A percentile compares a stretch with the other conserved stretches of the same genome.
These are phyloP conservation scores for Phytopythium kandeliae DNA, from an alignment of 352 stramenopile genomes.

Conservation along the genomic window DNA sequence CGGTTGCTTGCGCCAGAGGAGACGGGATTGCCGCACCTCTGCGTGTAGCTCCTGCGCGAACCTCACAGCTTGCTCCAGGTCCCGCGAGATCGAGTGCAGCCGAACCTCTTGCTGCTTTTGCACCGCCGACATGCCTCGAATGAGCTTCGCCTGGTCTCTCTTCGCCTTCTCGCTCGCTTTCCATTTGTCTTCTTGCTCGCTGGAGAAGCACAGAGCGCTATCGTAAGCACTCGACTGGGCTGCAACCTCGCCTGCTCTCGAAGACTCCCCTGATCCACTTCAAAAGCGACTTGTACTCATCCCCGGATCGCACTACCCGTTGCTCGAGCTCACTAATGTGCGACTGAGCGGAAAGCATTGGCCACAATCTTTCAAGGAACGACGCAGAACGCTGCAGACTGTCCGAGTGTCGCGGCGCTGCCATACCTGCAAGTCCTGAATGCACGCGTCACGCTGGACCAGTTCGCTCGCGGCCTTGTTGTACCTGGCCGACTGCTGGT, in stretches of 20 bases:
- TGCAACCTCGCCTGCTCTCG: too few relatives aligned
- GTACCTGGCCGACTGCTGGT: conserved; percentile 4
- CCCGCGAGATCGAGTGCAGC: conserved; percentile 8
- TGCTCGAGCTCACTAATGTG: background rate
- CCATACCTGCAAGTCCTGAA: background rate
- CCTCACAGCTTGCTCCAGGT: conserved; percentile 17
- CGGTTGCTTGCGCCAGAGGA: background rate
- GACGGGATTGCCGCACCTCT: conserved; percentile 12
- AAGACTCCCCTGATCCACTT: conserved; percentile 8
- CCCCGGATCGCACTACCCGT: background rate
- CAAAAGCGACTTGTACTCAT: conserved; percentile 1
- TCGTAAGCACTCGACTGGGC: conserved; percentile 8
- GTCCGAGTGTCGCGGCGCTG: too few relatives aligned
- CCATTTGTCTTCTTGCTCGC: conserved; percentile 39
- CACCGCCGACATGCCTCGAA: conserved; percentile 25
- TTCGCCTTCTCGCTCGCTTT: conserved; percentile 21
- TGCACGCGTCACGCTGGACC: background rate
- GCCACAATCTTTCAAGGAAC: background rate
- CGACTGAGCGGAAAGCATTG: background rate
- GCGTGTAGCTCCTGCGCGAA: conserved; percentile 20
- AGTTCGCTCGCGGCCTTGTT: conserved; percentile 3
- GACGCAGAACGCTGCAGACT: background rate
- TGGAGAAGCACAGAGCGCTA: conserved; percentile 5
- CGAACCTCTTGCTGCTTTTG: conserved; percentile 20
- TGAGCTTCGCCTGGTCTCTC: conserved; percentile 30